Conservation (phyloP, 2,329 filamentous ascomycete genomes). For the Phialocephala sp. region DNA sequence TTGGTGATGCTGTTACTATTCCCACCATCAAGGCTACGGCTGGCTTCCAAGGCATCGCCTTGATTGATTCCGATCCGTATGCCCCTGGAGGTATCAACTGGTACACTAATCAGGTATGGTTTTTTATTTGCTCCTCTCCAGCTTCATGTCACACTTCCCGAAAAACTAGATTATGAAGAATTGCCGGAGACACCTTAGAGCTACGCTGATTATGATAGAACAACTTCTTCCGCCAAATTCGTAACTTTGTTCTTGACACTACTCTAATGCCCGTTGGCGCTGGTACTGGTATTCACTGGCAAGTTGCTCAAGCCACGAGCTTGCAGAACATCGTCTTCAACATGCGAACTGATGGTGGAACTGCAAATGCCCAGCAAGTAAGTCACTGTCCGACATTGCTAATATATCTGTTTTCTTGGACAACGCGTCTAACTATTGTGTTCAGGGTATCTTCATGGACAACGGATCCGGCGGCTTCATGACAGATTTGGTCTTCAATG, state of each 20-base stretch:
- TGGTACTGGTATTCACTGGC: slow-evolving; percentile 81
- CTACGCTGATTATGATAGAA: slow-evolving; percentile 41
- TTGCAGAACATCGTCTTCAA: slow-evolving; percentile 83
- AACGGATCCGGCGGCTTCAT: slow-evolving; percentile 86
- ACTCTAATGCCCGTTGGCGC: slow-evolving; percentile 64
- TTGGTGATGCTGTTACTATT: slow-evolving; percentile 76
- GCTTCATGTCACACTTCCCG: no score
- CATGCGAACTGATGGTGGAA: slow-evolving; percentile 71
- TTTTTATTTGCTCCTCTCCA: no score
- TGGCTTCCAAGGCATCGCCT: slow-evolving; percentile 80
- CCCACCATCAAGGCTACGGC: slow-evolving; percentile 78
- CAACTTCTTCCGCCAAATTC: slow-evolving; percentile 84
- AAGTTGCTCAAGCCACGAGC: slow-evolving; percentile 82
- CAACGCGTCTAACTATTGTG: slow-evolving; percentile 8
- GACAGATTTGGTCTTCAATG: slow-evolving; percentile 82
- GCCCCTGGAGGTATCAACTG: slow-evolving; percentile 69
- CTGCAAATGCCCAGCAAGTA: slow-evolving; percentile 67
- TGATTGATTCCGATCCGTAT: slow-evolving; percentile 91
- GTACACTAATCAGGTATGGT: slow-evolving; percentile 79
- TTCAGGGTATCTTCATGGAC: slow-evolving; percentile 78
- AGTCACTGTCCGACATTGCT: background rate
- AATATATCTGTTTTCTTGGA: background rate
- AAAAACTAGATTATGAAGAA: no score
- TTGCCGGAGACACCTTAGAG: no score
- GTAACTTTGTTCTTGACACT: slow-evolving; percentile 81